A percentile compares a stretch with the other conserved stretches of the same genome.
Conservation (phyloP, 192 early-diverging fungal species). For the Mortierella hygrophila region DNA sequence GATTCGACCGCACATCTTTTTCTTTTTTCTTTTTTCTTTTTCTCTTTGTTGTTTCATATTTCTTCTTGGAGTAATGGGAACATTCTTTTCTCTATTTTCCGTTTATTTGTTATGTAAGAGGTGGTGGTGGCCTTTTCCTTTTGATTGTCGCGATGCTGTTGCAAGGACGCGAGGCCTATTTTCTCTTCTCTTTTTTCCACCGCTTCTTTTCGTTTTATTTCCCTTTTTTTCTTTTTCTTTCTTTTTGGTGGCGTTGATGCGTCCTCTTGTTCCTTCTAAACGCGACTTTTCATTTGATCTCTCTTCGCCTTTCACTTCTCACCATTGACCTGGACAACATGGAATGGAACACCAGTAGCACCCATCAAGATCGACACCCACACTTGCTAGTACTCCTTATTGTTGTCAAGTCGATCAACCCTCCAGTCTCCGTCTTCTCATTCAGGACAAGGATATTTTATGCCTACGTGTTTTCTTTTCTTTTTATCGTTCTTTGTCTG, state of each 20-base stretch:
- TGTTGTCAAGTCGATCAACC: background rate
- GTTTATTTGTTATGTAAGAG: constrained; percentile 10
- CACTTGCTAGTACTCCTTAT: background rate
- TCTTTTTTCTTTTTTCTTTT: constrained; percentile 22
- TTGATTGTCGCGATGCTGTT: constrained; percentile 1
- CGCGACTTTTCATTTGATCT: background rate
- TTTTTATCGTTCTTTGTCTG: background rate
- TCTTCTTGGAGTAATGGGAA: background rate
- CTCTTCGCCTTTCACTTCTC: background rate
- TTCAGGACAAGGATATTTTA: background rate
- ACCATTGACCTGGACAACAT: background rate
- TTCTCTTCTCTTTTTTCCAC: background rate
- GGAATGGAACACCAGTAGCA: background rate
- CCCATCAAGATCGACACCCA: background rate
- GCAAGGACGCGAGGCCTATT: background rate
- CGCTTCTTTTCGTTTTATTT: background rate
- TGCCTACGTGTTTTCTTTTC: background rate
- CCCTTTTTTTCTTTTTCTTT: background rate
- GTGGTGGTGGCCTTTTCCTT: background rate
- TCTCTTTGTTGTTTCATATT: background rate
- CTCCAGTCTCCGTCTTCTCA: background rate
- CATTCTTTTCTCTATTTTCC: background rate
- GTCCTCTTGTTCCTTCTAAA: background rate
- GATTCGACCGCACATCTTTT: constrained; percentile 1
- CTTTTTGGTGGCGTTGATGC: background rate